Evolutionary conservation across 768 basidiomycete genomes (phyloP).

Genomic region (Suillus sp.): DNA sequence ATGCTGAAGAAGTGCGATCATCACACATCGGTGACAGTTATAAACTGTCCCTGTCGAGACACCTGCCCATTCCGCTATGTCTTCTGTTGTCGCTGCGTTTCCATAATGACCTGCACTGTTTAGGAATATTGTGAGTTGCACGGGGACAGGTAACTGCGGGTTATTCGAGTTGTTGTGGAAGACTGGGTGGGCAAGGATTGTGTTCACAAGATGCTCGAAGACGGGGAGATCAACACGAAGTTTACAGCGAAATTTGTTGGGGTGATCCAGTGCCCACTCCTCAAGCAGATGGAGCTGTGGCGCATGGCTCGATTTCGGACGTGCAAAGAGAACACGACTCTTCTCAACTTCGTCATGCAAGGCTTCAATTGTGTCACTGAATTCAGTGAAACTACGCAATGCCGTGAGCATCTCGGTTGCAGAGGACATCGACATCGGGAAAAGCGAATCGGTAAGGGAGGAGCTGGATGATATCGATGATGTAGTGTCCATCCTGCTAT

Average conservation of each 20-base stretch:
- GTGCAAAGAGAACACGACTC: not conserved
- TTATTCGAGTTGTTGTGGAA: slow-evolving; percentile 28
- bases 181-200: slow-evolving; percentile 28
- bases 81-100: slow-evolving; percentile 18
- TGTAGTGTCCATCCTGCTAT: not conserved
- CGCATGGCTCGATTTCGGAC: not conserved
- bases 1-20: slow-evolving; percentile 18
- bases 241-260: slow-evolving; percentile 27
- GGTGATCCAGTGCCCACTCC: slow-evolving; percentile 18
- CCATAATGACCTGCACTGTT: slow-evolving; percentile 26
- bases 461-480: not conserved
- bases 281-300: slow-evolving; percentile 19
- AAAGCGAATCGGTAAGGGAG: not conserved
- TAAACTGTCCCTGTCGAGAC: slow-evolving; percentile 21
- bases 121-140: slow-evolving; percentile 34
- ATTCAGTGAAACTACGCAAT: not conserved
- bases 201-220: slow-evolving; percentile 24
- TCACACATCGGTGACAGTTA: slow-evolving; percentile 21
- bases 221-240: slow-evolving; percentile 28
- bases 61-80: slow-evolving; percentile 26
- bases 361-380: not conserved
- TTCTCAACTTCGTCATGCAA: slow-evolving; percentile 7
- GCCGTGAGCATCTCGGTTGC: not conserved
- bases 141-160: slow-evolving; percentile 26
- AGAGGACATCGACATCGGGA: not conserved